phyloP scores from a whole-genome alignment of 805 yeast genomes.

The Starmera quercuum region DNA sequence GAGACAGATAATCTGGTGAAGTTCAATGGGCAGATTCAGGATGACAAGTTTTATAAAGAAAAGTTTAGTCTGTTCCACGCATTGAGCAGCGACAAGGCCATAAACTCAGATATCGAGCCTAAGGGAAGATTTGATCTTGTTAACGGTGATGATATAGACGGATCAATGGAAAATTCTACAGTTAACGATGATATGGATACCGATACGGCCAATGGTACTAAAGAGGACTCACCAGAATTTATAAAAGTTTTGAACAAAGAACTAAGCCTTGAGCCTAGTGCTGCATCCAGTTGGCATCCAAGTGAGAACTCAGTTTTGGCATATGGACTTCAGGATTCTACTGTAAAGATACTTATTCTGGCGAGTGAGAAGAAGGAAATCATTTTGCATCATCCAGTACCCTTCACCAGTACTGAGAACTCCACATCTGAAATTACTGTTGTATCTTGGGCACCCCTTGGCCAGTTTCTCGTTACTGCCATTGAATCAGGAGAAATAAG shows the following conservation, averaged over 20 bases:
- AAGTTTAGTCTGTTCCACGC: constrained; percentile 50
- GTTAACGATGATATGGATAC: constrained; percentile 1
- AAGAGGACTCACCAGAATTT: constrained; percentile 17
- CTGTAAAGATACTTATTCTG: constrained; percentile 33
- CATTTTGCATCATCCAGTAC: constrained; percentile 3
- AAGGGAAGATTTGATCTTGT: constrained; percentile 24
- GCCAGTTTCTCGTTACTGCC: constrained; percentile 55
- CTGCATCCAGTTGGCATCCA: constrained; percentile 54
- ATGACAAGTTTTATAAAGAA: constrained; percentile 15
- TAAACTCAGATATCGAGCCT: constrained; percentile 21
- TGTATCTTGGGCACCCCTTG: constrained; percentile 60
- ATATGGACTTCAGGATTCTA: constrained; percentile 43
- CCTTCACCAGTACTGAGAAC: constrained; percentile 23
- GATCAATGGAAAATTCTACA: constrained; percentile 1
- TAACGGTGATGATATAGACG: constrained; percentile 1
- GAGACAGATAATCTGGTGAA: constrained; percentile 55
- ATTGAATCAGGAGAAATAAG: constrained; percentile 66
- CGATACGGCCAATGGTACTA: neutral
- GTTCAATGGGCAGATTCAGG: constrained; percentile 23
- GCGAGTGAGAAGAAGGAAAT: constrained; percentile 14
- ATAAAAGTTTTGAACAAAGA: constrained; percentile 30
- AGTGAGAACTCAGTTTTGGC: constrained; percentile 35
- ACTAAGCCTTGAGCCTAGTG: constrained; percentile 33
- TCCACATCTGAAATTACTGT: constrained; percentile 26
- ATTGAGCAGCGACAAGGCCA: constrained; percentile 32